Percentiles rank a stretch among this genome's conserved stretches.
Conservation (phyloP, 2,329 filamentous ascomycete genomes). For the Colletotrichum sp. region DNA sequence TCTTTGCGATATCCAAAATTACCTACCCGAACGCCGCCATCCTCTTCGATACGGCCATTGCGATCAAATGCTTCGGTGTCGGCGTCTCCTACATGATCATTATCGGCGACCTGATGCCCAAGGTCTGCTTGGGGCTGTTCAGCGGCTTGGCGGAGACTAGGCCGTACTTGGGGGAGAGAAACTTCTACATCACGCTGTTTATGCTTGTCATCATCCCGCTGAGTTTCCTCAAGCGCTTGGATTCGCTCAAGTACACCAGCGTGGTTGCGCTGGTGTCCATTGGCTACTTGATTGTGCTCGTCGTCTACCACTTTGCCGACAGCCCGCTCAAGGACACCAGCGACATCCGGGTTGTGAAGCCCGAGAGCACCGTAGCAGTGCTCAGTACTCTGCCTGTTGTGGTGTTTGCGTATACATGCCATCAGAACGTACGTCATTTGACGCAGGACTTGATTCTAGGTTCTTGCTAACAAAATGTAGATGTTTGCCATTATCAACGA, state of each 20-base stretch:
- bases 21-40: slow-evolving; percentile 97
- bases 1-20: slow-evolving; percentile 95
- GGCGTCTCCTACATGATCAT: slow-evolving; percentile 98
- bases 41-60: slow-evolving; percentile 93
- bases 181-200: slow-evolving; percentile 98
- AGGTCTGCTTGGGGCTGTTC: slow-evolving; percentile 84
- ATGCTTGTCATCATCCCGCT: slow-evolving; percentile 96
- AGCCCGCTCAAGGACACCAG: slow-evolving; percentile 79
- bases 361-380: slow-evolving; percentile 78
- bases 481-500: slow-evolving; percentile 99
- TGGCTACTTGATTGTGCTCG: slow-evolving; percentile 89
- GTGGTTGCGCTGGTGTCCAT: slow-evolving; percentile 91
- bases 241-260: slow-evolving; percentile 97
- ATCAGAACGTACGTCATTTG: slow-evolving; percentile 78
- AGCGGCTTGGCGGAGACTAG: slow-evolving; percentile 61
- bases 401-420: slow-evolving; percentile 99
- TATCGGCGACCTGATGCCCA: slow-evolving; percentile 97
- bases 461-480: slow-evolving; percentile 49
- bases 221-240: slow-evolving; percentile 87
- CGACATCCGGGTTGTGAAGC: slow-evolving; percentile 76
- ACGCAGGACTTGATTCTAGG: neutral
- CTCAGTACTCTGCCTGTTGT: slow-evolving; percentile 92
- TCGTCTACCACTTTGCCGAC: slow-evolving; percentile 88
- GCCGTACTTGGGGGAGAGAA: slow-evolving; percentile 82
- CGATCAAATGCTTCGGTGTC: slow-evolving; percentile 97